Evolutionary conservation across 257 asterid species (phyloP).

Genomic region (Lavandula angustifolia): DNA sequence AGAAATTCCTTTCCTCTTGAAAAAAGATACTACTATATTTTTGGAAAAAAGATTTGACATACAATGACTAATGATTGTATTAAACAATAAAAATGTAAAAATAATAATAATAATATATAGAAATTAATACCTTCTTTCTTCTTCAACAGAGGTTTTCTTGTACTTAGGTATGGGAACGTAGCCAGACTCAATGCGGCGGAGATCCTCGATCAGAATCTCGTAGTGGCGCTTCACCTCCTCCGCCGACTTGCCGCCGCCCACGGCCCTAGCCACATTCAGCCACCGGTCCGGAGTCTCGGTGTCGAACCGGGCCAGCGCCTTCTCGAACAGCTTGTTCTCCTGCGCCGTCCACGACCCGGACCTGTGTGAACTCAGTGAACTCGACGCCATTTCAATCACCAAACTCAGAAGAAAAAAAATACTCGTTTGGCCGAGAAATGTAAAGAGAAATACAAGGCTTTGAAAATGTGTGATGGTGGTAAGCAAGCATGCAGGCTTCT

Average conservation of each 20-base stretch:
- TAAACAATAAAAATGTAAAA: too few species aligned
- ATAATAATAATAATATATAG: too few species aligned
- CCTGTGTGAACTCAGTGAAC: slow-evolving; percentile 29
- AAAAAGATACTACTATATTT: too few species aligned
- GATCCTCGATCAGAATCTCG: slow-evolving; percentile 68
- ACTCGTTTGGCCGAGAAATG: too few species aligned
- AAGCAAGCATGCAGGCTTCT: neutral
- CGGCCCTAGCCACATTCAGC: slow-evolving; percentile 74
- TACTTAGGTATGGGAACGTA: slow-evolving; percentile 63
- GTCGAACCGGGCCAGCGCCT: slow-evolving; percentile 67
- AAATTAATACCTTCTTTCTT: slow-evolving; percentile 42
- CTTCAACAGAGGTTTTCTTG: slow-evolving; percentile 27
- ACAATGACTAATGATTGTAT: too few species aligned
- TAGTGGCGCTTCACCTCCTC: slow-evolving; percentile 78
- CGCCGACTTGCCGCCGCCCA: slow-evolving; percentile 64
- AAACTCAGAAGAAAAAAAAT: too few species aligned
- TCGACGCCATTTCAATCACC: slow-evolving; percentile 45
- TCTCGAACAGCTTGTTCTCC: slow-evolving; percentile 75
- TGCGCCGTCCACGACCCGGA: slow-evolving; percentile 63
- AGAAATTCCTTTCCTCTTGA: too few species aligned
- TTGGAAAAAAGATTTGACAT: too few species aligned
- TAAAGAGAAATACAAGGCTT: too few species aligned
- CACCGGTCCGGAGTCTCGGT: slow-evolving; percentile 75
- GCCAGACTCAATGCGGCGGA: slow-evolving; percentile 67
- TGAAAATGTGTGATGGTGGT: slow-evolving; percentile 22